Evolutionary conservation across 805 yeast species (phyloP).

Genomic region (Maudiozyma barnettii): DNA sequence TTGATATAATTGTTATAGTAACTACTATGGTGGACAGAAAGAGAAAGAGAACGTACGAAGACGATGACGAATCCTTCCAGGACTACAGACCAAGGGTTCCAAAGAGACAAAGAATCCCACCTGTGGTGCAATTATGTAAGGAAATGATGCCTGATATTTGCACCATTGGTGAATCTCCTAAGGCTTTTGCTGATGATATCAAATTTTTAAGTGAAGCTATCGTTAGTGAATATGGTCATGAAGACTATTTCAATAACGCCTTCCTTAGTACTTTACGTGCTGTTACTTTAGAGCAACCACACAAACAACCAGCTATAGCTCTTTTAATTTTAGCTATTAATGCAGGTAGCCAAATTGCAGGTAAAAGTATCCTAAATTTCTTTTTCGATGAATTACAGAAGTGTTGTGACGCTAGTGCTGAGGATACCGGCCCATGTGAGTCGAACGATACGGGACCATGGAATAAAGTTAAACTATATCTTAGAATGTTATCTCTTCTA

Average conservation of each 20-base stretch:
- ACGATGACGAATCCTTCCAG: constrained; percentile 24
- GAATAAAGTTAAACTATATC: constrained; percentile 58
- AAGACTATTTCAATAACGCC: constrained; percentile 48
- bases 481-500: constrained; percentile 62
- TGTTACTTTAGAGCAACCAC: constrained; percentile 80
- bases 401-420: constrained; percentile 34
- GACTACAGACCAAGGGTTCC: constrained; percentile 26
- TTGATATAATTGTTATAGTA: not conserved
- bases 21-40: constrained; percentile 9
- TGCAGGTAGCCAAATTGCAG: constrained; percentile 53
- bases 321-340: constrained; percentile 59
- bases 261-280: constrained; percentile 58
- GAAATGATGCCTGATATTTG: constrained; percentile 42
- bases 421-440: constrained; percentile 15
- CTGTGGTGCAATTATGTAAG: constrained; percentile 37
- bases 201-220: constrained; percentile 61
- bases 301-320: constrained; percentile 66
- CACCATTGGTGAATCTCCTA: constrained; percentile 49
- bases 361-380: constrained; percentile 58
- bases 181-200: constrained; percentile 48
- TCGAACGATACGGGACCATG: constrained; percentile 46
- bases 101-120: constrained; percentile 34
- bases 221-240: constrained; percentile 53
- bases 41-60: constrained; percentile 19
- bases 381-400: constrained; percentile 56